Conservation (phyloP, 2,329 filamentous ascomycete species). For the Cercospora sp. region DNA sequence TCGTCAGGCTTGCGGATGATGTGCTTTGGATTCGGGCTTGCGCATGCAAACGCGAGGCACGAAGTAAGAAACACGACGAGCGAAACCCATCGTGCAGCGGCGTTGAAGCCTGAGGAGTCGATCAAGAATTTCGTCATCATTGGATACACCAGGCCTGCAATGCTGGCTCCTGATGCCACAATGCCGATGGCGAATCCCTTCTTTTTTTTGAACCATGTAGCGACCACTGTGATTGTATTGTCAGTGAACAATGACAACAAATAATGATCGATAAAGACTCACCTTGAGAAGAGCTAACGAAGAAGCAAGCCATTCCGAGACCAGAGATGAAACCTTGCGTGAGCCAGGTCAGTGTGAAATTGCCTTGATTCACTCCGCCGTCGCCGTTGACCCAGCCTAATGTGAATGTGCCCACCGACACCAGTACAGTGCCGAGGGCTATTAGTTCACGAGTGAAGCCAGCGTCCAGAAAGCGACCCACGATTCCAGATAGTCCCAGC, state of each 20-base stretch:
- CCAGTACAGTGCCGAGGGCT: constrained; percentile 44
- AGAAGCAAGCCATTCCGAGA: constrained; percentile 55
- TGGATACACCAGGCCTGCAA: constrained; percentile 47
- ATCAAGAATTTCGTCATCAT: constrained; percentile 50
- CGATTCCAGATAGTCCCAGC: constrained; percentile 47
- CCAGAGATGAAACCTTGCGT: constrained; percentile 51
- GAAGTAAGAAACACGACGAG: constrained; percentile 45
- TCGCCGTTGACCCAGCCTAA: constrained; percentile 47
- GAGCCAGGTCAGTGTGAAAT: constrained; percentile 48
- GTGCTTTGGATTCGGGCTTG: constrained; percentile 47
- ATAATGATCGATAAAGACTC: neutral
- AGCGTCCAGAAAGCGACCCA: constrained; percentile 53
- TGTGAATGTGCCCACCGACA: constrained; percentile 48
- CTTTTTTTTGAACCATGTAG: constrained; percentile 52
- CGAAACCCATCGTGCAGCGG: constrained; percentile 46
- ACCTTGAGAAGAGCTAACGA: constrained; percentile 54
- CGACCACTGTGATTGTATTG: constrained; percentile 42
- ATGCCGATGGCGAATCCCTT: constrained; percentile 53
- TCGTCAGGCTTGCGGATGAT: constrained; percentile 41
- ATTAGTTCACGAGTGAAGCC: constrained; percentile 46
- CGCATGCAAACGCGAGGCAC: constrained; percentile 46
- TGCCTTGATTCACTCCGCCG: constrained; percentile 40
- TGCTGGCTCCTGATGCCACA: constrained; percentile 53
- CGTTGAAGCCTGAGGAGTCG: constrained; percentile 46
- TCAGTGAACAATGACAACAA: constrained; percentile 43